phyloP scores from a whole-genome alignment of 2,329 filamentous ascomycete genomes.

The Aureobasidium pullulans region DNA sequence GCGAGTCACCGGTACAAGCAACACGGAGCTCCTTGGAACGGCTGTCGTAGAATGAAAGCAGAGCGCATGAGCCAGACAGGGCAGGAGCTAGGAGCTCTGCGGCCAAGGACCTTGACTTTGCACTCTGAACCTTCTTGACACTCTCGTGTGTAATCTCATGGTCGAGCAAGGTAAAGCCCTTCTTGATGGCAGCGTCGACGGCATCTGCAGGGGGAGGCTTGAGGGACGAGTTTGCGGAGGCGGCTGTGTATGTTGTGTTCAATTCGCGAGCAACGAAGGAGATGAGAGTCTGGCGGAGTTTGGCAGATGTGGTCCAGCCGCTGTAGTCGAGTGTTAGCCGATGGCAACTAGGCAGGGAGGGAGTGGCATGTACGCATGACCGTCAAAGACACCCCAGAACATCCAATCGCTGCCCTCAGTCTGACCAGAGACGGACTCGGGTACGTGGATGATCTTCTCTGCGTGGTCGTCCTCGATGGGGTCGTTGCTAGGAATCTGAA shows the following conservation, averaged over 20 bases:
- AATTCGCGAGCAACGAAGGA: slow-evolving; percentile 88
- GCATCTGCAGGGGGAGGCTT: slow-evolving; percentile 67
- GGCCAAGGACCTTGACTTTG: slow-evolving; percentile 80
- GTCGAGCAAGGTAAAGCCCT: slow-evolving; percentile 80
- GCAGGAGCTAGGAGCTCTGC: slow-evolving; percentile 89
- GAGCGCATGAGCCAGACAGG: slow-evolving; percentile 90
- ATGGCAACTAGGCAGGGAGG: background rate
- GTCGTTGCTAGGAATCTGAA: slow-evolving; percentile 91
- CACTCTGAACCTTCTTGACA: slow-evolving; percentile 82
- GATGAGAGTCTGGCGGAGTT: slow-evolving; percentile 85
- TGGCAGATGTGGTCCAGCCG: slow-evolving; percentile 97
- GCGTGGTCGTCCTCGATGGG: slow-evolving; percentile 98
- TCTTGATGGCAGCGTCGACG: slow-evolving; percentile 86
- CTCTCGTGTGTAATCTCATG: slow-evolving; percentile 92
- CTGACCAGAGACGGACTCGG: slow-evolving; percentile 50
- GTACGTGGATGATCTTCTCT: slow-evolving; percentile 93
- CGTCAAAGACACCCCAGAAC: slow-evolving; percentile 99
- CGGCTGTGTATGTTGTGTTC: slow-evolving; percentile 81
- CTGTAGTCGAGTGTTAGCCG: slow-evolving; percentile 40
- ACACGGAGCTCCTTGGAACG: slow-evolving; percentile 81
- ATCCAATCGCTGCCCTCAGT: slow-evolving; percentile 79
- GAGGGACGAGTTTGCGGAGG: slow-evolving; percentile 49
- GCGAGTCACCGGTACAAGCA: slow-evolving; percentile 92
- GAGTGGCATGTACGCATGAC: slow-evolving; percentile 63
- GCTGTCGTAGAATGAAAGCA: slow-evolving; percentile 94